These are phyloP conservation scores for Pseudomicrostroma phylloplanum DNA, from an alignment of 1,284 basidiomycete genomes.

Conservation along the genomic window DNA sequence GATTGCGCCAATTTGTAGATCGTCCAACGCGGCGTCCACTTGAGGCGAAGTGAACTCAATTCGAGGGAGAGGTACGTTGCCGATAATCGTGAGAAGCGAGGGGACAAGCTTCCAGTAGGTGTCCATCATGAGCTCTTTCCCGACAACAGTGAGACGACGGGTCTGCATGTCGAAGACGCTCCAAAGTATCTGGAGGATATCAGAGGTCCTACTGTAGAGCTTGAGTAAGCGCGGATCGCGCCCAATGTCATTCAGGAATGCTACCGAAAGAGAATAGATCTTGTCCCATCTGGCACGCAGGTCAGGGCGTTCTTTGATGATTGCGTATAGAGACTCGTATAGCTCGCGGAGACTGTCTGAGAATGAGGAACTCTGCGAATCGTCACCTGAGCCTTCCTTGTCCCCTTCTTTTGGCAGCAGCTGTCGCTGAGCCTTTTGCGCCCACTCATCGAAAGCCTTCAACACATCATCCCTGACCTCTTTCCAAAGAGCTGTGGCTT, in stretches of 20 bases:
- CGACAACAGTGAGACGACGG: background rate
- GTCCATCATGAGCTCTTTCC: background rate
- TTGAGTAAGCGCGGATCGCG: background rate
- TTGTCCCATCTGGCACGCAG: background rate
- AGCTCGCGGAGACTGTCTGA: background rate
- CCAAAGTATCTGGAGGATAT: background rate
- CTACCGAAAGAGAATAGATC: background rate
- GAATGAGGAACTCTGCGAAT: background rate
- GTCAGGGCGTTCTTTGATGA: constrained; percentile 1
- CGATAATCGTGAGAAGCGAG: constrained; percentile 4
- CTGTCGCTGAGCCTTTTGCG: background rate
- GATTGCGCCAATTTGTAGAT: constrained; percentile 6
- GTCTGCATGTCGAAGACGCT: background rate
- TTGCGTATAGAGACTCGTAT: background rate
- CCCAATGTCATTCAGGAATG: background rate
- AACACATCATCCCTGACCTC: constrained; percentile 8
- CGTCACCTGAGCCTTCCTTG: background rate
- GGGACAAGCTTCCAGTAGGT: constrained; percentile 8
- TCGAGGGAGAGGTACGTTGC: constrained; percentile 11
- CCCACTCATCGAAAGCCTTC: background rate
- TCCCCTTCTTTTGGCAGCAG: background rate
- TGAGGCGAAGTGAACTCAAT: constrained; percentile 14
- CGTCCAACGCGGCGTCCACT: constrained; percentile 14
- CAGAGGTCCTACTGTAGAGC: background rate
- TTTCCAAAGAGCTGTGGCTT: background rate